Percentiles rank a stretch among this genome's conserved stretches.
Conservation (phyloP, 371 early-diverging fungal species). For the Mucor ambiguus region DNA sequence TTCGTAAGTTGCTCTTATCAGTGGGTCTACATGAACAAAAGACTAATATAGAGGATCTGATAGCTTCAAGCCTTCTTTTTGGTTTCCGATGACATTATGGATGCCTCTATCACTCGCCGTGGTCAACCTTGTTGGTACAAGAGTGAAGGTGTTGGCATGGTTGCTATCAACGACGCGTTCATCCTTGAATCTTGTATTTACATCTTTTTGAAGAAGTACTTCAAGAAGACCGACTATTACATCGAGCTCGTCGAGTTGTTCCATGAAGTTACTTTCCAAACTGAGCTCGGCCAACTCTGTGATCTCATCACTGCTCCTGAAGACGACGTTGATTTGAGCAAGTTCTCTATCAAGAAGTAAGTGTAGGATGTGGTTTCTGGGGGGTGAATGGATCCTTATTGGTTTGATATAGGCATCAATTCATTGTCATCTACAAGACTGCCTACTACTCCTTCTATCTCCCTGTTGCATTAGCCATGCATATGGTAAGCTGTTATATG, state of each 20-base stretch:
- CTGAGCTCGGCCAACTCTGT: slow-evolving; percentile 96
- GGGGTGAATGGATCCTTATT: neutral
- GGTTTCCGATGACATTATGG: slow-evolving; percentile 98
- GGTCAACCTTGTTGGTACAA: slow-evolving; percentile 97
- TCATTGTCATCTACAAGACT: slow-evolving; percentile 97
- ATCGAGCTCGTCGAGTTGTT: slow-evolving; percentile 89
- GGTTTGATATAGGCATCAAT: slow-evolving; percentile 64
- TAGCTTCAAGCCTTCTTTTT: slow-evolving; percentile 98
- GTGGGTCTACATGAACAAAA: neutral
- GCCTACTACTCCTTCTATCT: slow-evolving; percentile 99
- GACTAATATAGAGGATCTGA: neutral
- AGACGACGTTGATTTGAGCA: slow-evolving; percentile 84
- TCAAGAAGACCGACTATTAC: slow-evolving; percentile 81
- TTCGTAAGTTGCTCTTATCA: slow-evolving; percentile 58
- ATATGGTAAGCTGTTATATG: slow-evolving; percentile 60
- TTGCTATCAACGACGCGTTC: slow-evolving; percentile 96
- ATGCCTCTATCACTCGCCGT: slow-evolving; percentile 91
- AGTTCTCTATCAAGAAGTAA: slow-evolving; percentile 88
- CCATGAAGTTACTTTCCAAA: slow-evolving; percentile 95
- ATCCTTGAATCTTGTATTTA: slow-evolving; percentile 91
- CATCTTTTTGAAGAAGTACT: slow-evolving; percentile 90
- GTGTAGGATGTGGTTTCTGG: slow-evolving; percentile 1
- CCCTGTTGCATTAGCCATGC: slow-evolving; percentile 94
- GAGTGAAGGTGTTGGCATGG: slow-evolving; percentile 78
- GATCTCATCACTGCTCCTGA: slow-evolving; percentile 97